Conservation (phyloP, 2,329 filamentous ascomycete genomes). For the Aspergillus sp. region DNA sequence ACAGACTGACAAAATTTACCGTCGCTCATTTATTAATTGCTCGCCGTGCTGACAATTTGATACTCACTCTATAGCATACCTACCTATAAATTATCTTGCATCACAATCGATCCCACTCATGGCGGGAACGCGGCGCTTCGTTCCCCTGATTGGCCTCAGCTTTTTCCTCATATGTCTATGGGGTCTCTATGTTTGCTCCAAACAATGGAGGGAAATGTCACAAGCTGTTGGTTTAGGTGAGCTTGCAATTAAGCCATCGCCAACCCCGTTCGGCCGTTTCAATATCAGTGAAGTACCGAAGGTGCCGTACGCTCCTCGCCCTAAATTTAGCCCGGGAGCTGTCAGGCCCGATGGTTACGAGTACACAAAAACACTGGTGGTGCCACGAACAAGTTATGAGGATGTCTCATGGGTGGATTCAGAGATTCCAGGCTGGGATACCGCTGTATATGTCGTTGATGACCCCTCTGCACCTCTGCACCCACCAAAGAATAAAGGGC, state of each 20-base stretch:
- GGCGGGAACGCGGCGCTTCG: slow-evolving; percentile 33
- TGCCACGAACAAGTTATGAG: slow-evolving; percentile 54
- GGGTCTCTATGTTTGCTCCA: slow-evolving; percentile 29
- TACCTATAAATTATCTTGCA: slow-evolving; percentile 2
- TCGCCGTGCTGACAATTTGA: neutral
- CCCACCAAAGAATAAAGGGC: slow-evolving; percentile 59
- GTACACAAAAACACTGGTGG: slow-evolving; percentile 56
- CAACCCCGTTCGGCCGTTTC: slow-evolving; percentile 3
- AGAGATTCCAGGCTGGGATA: slow-evolving; percentile 50
- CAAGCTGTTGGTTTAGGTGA: slow-evolving; percentile 42
- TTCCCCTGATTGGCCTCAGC: slow-evolving; percentile 34
- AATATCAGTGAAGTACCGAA: slow-evolving; percentile 18
- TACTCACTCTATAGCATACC: neutral
- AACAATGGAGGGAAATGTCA: slow-evolving; percentile 35
- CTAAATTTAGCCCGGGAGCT: slow-evolving; percentile 34
- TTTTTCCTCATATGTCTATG: slow-evolving; percentile 32
- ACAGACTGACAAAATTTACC: neutral
- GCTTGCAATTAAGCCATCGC: slow-evolving; percentile 15
- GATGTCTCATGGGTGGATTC: slow-evolving; percentile 56
- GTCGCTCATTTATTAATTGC: neutral
- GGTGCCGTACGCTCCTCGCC: slow-evolving; percentile 29
- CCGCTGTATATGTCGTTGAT: slow-evolving; percentile 54
- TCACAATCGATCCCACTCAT: slow-evolving; percentile 22
- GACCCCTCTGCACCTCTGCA: slow-evolving; percentile 51
- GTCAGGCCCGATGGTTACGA: slow-evolving; percentile 48